A percentile compares a stretch with the other conserved stretches of the same genome.
phyloP scores from a whole-genome alignment of 495 filamentous ascomycete species.

The Polyplosphaeria fusca region DNA sequence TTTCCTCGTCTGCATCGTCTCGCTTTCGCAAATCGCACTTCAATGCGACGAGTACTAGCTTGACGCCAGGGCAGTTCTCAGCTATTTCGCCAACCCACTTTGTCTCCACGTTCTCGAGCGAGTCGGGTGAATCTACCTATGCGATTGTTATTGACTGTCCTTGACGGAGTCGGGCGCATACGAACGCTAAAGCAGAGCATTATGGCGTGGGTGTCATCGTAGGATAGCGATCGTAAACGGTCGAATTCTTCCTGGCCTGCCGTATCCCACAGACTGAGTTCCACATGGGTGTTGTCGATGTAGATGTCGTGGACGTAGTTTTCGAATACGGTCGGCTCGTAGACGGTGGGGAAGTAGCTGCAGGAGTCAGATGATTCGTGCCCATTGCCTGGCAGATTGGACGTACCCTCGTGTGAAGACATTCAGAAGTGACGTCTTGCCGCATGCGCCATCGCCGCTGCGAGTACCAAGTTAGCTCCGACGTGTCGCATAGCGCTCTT shows the following conservation, averaged over 20 bases:
- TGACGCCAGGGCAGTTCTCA: constrained; percentile 93
- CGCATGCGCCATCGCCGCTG: constrained; percentile 94
- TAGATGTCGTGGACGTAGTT: constrained; percentile 99
- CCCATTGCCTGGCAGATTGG: neutral
- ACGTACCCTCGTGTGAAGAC: constrained; percentile 95
- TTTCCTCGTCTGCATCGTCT: constrained; percentile 57
- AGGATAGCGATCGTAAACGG: constrained; percentile 87
- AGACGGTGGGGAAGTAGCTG: constrained; percentile 97
- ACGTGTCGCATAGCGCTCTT: constrained; percentile 25
- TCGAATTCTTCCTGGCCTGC: constrained; percentile 99
- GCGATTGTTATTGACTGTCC: too few species aligned
- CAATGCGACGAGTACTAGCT: constrained; percentile 90
- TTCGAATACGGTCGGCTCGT: constrained; percentile 98
- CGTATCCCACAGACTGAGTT: constrained; percentile 96
- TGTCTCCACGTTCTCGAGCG: constrained; percentile 94
- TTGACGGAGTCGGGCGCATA: too few species aligned
- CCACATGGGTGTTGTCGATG: constrained; percentile 93
- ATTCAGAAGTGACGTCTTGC: constrained; percentile 95
- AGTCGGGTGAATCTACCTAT: constrained; percentile 86
- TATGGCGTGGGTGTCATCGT: constrained; percentile 96
- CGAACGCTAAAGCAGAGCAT: constrained; percentile 94
- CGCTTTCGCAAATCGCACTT: constrained; percentile 92
- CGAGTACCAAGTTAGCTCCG: constrained; percentile 15
- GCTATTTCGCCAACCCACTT: constrained; percentile 98
- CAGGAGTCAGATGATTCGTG: neutral